These are phyloP conservation scores for Calamus simplicifolius DNA, from an alignment of 176 grass and related monocot species.

Conservation along the genomic window DNA sequence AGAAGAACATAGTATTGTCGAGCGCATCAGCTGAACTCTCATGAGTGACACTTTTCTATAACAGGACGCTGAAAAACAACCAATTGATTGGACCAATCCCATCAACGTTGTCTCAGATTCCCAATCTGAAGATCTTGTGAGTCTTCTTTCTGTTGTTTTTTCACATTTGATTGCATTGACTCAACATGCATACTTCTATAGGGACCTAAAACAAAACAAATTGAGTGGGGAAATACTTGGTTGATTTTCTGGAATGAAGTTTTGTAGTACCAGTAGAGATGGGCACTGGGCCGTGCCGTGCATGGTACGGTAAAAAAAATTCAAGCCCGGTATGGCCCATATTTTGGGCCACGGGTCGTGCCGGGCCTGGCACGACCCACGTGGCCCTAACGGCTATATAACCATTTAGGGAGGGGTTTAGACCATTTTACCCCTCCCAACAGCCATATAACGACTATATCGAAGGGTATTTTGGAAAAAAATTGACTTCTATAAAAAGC, in stretches of 20 bases:
- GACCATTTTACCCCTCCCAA: too few relatives aligned
- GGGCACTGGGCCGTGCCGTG: too few relatives aligned
- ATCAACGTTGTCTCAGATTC: slow-evolving; percentile 84
- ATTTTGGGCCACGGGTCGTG: too few relatives aligned
- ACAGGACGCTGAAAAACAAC: slow-evolving; percentile 92
- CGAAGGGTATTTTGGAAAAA: too few relatives aligned
- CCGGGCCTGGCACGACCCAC: too few relatives aligned
- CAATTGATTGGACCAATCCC: slow-evolving; percentile 74
- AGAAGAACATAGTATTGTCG: not conserved
- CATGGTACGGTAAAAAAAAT: too few relatives aligned
- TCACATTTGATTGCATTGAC: not conserved
- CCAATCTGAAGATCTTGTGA: slow-evolving; percentile 91
- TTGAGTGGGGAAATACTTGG: slow-evolving; percentile 87
- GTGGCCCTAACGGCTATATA: too few relatives aligned
- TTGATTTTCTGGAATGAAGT: slow-evolving; percentile 99
- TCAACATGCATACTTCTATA: slow-evolving; percentile 10
- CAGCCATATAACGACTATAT: too few relatives aligned
- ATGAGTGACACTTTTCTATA: not conserved
- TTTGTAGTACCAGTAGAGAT: slow-evolving; percentile 88
- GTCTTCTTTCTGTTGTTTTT: slow-evolving; percentile 4
- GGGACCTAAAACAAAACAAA: slow-evolving; percentile 90
- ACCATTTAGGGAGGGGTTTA: too few relatives aligned
- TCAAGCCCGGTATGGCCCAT: too few relatives aligned
- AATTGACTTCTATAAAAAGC: too few relatives aligned
- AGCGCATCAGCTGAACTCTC: too few relatives aligned